Base-by-base conservation (phyloP, 768 basidiomycete genomes). In the Gautieria morchelliformis region DNA sequence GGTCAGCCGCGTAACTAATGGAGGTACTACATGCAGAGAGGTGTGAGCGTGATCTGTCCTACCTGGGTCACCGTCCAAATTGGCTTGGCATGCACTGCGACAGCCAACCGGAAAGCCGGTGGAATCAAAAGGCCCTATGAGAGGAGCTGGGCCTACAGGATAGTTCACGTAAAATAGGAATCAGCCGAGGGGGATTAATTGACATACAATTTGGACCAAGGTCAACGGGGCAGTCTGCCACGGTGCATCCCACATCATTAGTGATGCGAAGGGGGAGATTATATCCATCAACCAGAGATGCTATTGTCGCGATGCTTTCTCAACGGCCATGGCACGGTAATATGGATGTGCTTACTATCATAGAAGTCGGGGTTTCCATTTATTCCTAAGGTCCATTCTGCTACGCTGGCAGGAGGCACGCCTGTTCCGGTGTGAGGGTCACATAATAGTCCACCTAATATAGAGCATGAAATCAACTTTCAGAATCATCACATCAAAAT, bases 251-350 rank as follows among this genome's bases (percentile, higher is more conserved):
- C 46, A 67, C 72, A 65, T 75, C 76, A 69, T 81, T 85, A 53
- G 69, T 71, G 60, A 87, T 81, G 9, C 72, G 68, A 63, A 82
- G 66, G 15, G 85, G 84, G 12, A 87, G 45, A 70, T 66, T 66
- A 46, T 65, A 83, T 1, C 84, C 84, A 60, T 85, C 81, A 39
- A 85, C 83, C 33, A 85, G 71, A 27, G 82, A 83, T 37, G 84
- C 83, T 83, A 54, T 6, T 33, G 27, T 53, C 30, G 15, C 46
- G 45, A 37, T 2, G 35, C 27, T 27, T 2, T 27, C 27, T 27
- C 27, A 5, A 27, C 27, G 27, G 27, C 27, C 2, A 27, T 14
- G 10, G 10, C 9, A 37, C 9, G 48, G 48, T 9, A 30, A 24
- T 5, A 30, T 49, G 66, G 17, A 69, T 68, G 19, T 70, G 60